phyloP scores from a whole-genome alignment of 164 flowering plant species.

The Santalum album region DNA sequence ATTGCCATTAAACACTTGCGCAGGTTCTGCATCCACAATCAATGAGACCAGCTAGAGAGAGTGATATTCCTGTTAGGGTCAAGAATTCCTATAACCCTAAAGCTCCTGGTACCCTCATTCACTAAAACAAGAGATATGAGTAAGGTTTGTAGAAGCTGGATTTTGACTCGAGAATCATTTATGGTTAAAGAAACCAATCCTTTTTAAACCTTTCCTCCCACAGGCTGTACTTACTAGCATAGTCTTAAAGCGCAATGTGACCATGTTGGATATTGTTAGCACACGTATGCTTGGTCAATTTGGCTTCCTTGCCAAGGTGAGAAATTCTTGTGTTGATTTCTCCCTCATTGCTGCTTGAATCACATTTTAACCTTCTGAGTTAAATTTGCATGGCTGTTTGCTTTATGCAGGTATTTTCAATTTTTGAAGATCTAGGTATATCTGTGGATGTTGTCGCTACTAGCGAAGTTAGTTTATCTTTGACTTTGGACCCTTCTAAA shows the following conservation, averaged over 20 bases:
- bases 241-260: conserved; percentile 85
- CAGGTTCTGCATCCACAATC: conserved; percentile 98
- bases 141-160: conserved; percentile 42
- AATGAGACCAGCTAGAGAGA: conserved; percentile 95
- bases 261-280: conserved; percentile 96
- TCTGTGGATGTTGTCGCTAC: conserved; percentile 98
- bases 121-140: conserved; percentile 77
- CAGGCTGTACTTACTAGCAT: conserved; percentile 97
- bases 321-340: too few relatives aligned
- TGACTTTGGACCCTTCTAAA: conserved; percentile 92
- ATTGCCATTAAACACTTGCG: neutral
- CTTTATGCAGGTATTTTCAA: conserved; percentile 65
- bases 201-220: neutral
- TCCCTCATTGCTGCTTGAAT: neutral
- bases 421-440: conserved; percentile 87
- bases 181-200: neutral
- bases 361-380: neutral
- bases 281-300: conserved; percentile 95
- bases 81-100: conserved; percentile 90
- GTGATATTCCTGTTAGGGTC: conserved; percentile 91
- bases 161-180: neutral
- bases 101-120: conserved; percentile 94
- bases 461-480: conserved; percentile 95
- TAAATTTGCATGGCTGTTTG: neutral
- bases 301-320: conserved; percentile 93